A percentile compares a stretch with the other conserved stretches of the same genome.
Conservation (phyloP, 2,329 filamentous ascomycete species). For the Cladosporium sp. region DNA sequence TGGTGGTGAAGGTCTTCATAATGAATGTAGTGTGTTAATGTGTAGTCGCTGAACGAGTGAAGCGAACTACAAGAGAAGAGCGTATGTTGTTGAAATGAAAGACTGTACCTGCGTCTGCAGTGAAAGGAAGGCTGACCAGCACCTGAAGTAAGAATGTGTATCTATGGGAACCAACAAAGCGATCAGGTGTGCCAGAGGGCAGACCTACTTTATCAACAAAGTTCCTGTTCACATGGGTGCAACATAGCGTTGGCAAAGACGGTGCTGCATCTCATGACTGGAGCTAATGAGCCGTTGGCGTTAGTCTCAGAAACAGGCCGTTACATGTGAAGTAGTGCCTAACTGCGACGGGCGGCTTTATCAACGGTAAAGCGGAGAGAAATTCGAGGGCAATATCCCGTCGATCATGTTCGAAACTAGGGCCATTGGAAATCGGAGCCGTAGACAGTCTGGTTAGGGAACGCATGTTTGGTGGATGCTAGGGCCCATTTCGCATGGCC, state of each 20-base stretch:
- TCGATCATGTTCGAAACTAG: conserved; percentile 2
- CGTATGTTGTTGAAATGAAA: conserved; percentile 1
- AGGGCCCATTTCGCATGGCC: background rate
- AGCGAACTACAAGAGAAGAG: conserved; percentile 5
- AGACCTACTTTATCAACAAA: conserved; percentile 9
- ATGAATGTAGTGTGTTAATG: background rate
- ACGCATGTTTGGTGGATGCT: conserved; percentile 4
- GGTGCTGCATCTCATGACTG: conserved; percentile 4
- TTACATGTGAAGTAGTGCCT: conserved; percentile 8
- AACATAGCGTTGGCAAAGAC: conserved; percentile 7
- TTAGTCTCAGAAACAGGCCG: background rate
- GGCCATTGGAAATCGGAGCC: background rate
- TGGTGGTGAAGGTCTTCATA: conserved; percentile 14
- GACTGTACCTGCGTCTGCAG: conserved; percentile 7
- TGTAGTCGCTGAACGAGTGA: conserved; percentile 16
- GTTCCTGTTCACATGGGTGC: background rate
- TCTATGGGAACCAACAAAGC: background rate
- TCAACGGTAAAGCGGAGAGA: conserved; percentile 2
- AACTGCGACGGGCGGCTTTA: conserved; percentile 2
- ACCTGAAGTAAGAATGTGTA: conserved; percentile 5
- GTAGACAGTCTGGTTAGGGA: background rate
- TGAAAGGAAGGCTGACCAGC: conserved; percentile 12
- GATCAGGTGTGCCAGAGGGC: background rate
- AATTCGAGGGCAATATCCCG: conserved; percentile 12
- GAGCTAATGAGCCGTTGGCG: conserved; percentile 12